Evolutionary conservation across 2,329 filamentous ascomycete genomes (phyloP).

Genomic region (Fusarium sp.): DNA sequence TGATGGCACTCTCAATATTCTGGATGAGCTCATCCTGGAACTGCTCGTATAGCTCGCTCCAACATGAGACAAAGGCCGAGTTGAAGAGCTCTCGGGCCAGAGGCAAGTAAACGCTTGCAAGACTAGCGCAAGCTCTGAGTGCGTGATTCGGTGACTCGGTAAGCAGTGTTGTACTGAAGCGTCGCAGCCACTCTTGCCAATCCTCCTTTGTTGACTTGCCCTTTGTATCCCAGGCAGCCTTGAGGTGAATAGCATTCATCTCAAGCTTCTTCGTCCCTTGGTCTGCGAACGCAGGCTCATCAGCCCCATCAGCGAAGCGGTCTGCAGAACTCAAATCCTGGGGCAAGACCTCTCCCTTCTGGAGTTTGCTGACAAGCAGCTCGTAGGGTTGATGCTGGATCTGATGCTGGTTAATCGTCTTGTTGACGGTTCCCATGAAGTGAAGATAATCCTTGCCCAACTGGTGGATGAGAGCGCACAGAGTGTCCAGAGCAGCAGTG

Average conservation of each 20-base stretch:
- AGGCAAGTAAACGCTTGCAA: slow-evolving; percentile 91
- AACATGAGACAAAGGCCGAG: slow-evolving; percentile 97
- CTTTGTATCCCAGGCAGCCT: slow-evolving; percentile 95
- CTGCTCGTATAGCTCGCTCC: slow-evolving; percentile 96
- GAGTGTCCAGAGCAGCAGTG: slow-evolving; percentile 86
- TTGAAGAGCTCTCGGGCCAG: slow-evolving; percentile 96
- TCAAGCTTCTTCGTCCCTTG: slow-evolving; percentile 92
- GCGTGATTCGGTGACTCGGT: slow-evolving; percentile 97
- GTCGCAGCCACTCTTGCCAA: slow-evolving; percentile 98
- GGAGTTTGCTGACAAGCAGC: slow-evolving; percentile 87
- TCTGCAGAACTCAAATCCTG: slow-evolving; percentile 92
- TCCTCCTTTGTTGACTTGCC: slow-evolving; percentile 98
- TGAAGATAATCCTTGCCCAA: slow-evolving; percentile 94
- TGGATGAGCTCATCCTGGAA: slow-evolving; percentile 96
- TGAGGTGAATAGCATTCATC: slow-evolving; percentile 96
- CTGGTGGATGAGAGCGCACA: slow-evolving; percentile 95
- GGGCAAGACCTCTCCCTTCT: slow-evolving; percentile 93
- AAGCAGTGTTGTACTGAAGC: slow-evolving; percentile 93
- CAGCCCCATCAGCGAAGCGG: slow-evolving; percentile 77
- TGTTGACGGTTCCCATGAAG: slow-evolving; percentile 93
- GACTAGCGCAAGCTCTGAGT: slow-evolving; percentile 86
- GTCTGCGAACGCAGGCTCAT: slow-evolving; percentile 84
- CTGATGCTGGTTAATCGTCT: slow-evolving; percentile 79
- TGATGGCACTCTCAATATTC: slow-evolving; percentile 94
- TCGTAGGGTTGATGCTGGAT: slow-evolving; percentile 93